Evolutionary conservation across 345 rosid genomes (phyloP).

Genomic region (Linum trigynum): DNA sequence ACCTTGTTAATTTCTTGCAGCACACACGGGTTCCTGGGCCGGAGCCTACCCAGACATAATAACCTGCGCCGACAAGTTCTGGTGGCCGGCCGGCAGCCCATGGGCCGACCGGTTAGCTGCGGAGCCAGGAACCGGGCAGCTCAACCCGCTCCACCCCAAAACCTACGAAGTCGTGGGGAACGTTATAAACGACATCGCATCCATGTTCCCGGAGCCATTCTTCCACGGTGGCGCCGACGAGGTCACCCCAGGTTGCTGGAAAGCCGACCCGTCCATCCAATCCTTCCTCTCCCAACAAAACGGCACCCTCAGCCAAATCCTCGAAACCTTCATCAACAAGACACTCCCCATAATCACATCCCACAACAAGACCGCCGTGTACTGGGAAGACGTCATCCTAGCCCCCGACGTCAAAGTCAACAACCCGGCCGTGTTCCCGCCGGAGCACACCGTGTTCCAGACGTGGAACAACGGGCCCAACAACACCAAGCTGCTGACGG

Average conservation of each 20-base stretch:
- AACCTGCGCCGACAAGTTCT: constrained; percentile 77
- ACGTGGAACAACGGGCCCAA: constrained; percentile 72
- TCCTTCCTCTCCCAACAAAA: constrained; percentile 37
- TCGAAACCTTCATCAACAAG: constrained; percentile 46
- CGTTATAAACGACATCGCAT: constrained; percentile 38
- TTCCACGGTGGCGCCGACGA: constrained; percentile 77
- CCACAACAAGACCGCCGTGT: constrained; percentile 60
- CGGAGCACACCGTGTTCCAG: constrained; percentile 56
- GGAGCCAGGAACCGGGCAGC: constrained; percentile 83
- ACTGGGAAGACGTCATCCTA: constrained; percentile 76
- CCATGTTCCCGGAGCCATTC: constrained; percentile 61
- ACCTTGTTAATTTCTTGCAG: constrained; percentile 20
- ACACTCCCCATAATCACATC: constrained; percentile 61
- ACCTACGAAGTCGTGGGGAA: constrained; percentile 61
- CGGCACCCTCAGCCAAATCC: constrained; percentile 61
- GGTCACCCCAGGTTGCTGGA: constrained; percentile 74
- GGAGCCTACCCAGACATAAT: constrained; percentile 72
- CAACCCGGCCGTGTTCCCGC: constrained; percentile 39
- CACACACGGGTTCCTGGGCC: constrained; percentile 87
- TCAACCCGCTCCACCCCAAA: constrained; percentile 64
- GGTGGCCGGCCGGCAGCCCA: constrained; percentile 54
- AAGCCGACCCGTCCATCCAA: constrained; percentile 48
- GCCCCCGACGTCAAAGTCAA: constrained; percentile 41
- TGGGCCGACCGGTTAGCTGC: constrained; percentile 63
- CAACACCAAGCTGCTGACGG: constrained; percentile 55